A percentile compares a stretch with the other conserved stretches of the same genome.
phyloP scores from a whole-genome alignment of 2,329 filamentous ascomycete genomes.

The Emergomyces pasteurianus region DNA sequence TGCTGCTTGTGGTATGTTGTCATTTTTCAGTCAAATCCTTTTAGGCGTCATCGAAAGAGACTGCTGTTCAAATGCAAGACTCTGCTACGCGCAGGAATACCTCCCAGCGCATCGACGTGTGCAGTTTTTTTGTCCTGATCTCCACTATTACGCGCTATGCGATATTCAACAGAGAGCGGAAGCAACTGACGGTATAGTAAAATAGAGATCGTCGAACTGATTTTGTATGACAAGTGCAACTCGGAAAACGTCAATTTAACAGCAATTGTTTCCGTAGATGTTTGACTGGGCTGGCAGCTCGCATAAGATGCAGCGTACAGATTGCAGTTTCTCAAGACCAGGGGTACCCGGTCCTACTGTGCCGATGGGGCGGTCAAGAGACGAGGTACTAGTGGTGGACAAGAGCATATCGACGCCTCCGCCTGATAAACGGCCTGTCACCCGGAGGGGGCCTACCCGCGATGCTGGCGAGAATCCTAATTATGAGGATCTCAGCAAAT shows the following conservation, averaged over 20 bases:
- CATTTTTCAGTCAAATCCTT: neutral
- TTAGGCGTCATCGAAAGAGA: neutral
- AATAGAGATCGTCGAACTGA: neutral
- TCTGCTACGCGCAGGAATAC: neutral
- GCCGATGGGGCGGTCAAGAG: neutral
- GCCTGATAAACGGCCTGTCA: neutral
- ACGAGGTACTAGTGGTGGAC: neutral
- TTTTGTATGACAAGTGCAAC: neutral
- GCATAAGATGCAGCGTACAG: neutral
- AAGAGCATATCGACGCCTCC: neutral
- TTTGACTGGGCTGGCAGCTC: neutral
- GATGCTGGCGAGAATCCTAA: neutral
- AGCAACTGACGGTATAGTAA: neutral
- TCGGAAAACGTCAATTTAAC: neutral
- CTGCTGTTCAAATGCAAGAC: neutral
- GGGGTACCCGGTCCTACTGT: neutral
- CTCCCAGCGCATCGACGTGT: neutral
- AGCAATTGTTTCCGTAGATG: neutral
- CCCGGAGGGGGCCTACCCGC: neutral
- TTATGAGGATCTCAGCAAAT: neutral
- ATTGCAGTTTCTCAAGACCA: neutral
- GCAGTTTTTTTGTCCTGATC: neutral
- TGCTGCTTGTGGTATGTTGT: neutral
- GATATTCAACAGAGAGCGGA: neutral
- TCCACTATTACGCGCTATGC: neutral